These are phyloP conservation scores for Theileria parva DNA, from an alignment of 169 alveolate genomes.

Conservation along the genomic window DNA sequence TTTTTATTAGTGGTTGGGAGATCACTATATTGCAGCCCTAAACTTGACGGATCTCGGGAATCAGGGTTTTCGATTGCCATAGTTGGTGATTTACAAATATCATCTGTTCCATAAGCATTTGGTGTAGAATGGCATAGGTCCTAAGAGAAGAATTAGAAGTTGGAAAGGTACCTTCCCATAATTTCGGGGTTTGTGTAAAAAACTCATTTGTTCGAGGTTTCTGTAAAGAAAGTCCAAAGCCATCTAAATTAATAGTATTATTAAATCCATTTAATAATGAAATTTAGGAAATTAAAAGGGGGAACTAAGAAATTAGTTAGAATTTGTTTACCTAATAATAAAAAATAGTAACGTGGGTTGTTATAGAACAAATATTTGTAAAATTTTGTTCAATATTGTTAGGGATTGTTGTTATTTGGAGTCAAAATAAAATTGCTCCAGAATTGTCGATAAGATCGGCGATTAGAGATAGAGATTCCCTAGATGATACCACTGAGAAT, in stretches of 20 bases:
- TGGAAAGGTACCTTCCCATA: not conserved
- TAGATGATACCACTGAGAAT: constrained; percentile 14
- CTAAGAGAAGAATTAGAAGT: not conserved
- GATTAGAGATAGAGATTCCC: constrained; percentile 10
- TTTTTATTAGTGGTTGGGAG: not conserved
- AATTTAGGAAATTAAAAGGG: too few relatives aligned
- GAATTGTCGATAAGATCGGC: not conserved
- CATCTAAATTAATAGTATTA: not conserved
- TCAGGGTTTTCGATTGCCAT: not conserved
- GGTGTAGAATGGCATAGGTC: not conserved
- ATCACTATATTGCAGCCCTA: not conserved
- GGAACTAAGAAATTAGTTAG: too few relatives aligned
- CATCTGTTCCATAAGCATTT: not conserved
- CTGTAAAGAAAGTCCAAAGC: not conserved
- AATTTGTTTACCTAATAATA: not conserved
- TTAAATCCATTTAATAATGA: not conserved
- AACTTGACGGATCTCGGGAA: not conserved
- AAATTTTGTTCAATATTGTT: not conserved
- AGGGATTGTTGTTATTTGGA: too few relatives aligned
- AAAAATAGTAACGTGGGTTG: not conserved
- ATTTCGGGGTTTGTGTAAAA: constrained; percentile 3
- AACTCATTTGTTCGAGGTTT: not conserved
- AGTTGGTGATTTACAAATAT: not conserved
- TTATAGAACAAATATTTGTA: not conserved
- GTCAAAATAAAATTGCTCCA: not conserved